Conservation (phyloP, 805 yeast genomes). For the Grigorovia transvaalensis region DNA sequence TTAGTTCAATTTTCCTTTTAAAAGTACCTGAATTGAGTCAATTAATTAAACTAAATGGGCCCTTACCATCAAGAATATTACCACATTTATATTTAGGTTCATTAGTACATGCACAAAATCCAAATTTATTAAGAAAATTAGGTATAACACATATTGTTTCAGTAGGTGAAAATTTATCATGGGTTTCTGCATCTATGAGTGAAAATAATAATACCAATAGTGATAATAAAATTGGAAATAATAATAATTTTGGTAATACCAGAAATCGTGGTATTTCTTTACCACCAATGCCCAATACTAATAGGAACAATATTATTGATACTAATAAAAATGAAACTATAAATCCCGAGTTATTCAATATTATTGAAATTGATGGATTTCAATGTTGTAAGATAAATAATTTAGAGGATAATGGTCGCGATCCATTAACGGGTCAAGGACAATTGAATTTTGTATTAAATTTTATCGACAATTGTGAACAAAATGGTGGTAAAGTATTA, state of each 20-base stretch:
- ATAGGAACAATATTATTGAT: background rate
- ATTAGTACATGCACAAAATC: conserved; percentile 66
- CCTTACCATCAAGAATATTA: conserved; percentile 69
- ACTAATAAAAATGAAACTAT: too few species aligned
- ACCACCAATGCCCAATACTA: conserved; percentile 3
- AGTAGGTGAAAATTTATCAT: conserved; percentile 71
- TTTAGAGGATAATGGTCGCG: conserved; percentile 86
- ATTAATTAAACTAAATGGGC: conserved; percentile 42
- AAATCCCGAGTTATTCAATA: conserved; percentile 1
- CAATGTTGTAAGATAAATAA: conserved; percentile 49
- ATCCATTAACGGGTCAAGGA: conserved; percentile 48
- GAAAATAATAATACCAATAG: background rate
- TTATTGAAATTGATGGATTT: conserved; percentile 23
- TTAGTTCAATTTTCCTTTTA: conserved; percentile 27
- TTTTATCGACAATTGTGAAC: conserved; percentile 49
- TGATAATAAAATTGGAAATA: background rate
- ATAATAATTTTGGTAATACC: background rate
- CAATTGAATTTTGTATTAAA: conserved; percentile 54
- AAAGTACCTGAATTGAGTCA: conserved; percentile 20
- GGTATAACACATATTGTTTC: conserved; percentile 70
- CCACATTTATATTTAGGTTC: conserved; percentile 83
- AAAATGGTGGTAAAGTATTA: conserved; percentile 41
- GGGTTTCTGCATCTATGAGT: conserved; percentile 31
- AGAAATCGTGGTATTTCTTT: conserved; percentile 14
- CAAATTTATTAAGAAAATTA: conserved; percentile 48